Percentiles rank a stretch among this genome's conserved stretches.
These are phyloP conservation scores for Hebeloma cylindrosporum DNA, from an alignment of 768 basidiomycete species.

Conservation along the genomic window DNA sequence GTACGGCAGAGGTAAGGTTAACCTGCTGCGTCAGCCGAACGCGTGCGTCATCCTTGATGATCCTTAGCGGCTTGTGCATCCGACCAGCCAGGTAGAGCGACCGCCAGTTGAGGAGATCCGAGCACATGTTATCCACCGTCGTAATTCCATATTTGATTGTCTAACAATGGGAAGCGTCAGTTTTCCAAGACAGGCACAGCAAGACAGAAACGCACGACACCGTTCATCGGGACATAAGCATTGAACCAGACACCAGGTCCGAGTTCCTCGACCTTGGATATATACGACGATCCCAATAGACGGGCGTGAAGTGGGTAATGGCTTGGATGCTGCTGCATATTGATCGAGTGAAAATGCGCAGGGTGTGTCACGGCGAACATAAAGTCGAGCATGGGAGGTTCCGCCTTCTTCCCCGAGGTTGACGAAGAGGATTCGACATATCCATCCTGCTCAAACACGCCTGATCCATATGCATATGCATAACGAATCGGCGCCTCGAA, in stretches of 20 bases:
- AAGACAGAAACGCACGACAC: conserved; percentile 58
- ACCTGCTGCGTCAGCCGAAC: conserved; percentile 91
- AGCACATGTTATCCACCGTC: conserved; percentile 84
- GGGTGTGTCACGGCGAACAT: conserved; percentile 95
- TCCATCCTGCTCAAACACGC: conserved; percentile 92
- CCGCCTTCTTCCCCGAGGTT: conserved; percentile 21
- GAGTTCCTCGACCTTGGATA: conserved; percentile 73
- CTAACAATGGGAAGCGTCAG: conserved; percentile 36
- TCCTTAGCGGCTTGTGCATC: conserved; percentile 96
- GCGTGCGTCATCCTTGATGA: conserved; percentile 90
- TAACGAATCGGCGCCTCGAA: conserved; percentile 94
- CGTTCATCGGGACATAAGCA: conserved; percentile 80
- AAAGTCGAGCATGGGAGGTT: conserved; percentile 88
- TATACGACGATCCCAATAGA: conserved; percentile 77
- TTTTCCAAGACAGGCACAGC: conserved; percentile 1
- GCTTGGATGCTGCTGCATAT: conserved; percentile 86
- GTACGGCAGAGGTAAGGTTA: conserved; percentile 88
- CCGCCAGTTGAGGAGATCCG: conserved; percentile 90
- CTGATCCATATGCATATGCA: conserved; percentile 96
- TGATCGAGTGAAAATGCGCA: conserved; percentile 92
- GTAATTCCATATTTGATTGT: conserved; percentile 97
- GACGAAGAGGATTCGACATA: conserved; percentile 36
- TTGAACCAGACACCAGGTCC: conserved; percentile 96
- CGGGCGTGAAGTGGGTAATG: conserved; percentile 93
- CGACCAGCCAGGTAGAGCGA: conserved; percentile 92